Evolutionary conservation across 176 grass and related monocot species (phyloP).

Genomic region (Musa beccarii): DNA sequence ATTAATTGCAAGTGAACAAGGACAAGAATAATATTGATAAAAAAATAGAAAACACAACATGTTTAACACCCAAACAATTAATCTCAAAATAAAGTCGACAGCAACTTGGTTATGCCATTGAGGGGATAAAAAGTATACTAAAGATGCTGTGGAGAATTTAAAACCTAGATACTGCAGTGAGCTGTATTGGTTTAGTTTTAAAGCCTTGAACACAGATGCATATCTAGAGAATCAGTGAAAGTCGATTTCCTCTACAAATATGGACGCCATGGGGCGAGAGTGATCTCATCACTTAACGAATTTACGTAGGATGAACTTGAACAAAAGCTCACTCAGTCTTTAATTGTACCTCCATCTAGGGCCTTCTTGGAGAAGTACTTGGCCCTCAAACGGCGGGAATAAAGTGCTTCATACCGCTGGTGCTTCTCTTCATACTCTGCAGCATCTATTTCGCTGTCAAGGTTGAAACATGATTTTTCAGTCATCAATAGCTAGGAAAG

Average conservation of each 20-base stretch:
- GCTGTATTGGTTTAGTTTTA: not conserved
- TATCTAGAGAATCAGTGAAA: not conserved
- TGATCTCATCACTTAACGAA: not conserved
- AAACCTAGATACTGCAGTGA: not conserved
- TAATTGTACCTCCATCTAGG: conserved; percentile 19
- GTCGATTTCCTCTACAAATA: not conserved
- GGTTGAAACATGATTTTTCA: not conserved
- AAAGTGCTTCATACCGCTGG: conserved; percentile 15
- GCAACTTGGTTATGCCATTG: not conserved
- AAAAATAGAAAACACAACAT: not conserved
- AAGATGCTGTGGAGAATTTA: not conserved
- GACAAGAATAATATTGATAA: not conserved
- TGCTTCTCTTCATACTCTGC: conserved; percentile 17
- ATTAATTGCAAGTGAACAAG: not conserved
- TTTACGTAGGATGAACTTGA: not conserved
- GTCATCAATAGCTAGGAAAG: not conserved
- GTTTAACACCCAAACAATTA: not conserved
- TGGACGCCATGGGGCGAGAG: not conserved
- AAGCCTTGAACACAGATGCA: not conserved
- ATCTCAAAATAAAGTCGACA: not conserved
- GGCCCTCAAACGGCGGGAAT: conserved; percentile 17
- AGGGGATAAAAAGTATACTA: not conserved
- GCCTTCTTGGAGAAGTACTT: conserved; percentile 27
- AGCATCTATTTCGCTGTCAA: conserved; percentile 10
- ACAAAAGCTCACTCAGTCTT: not conserved